Percentiles rank a stretch among this genome's conserved stretches.
Conservation (phyloP, 2,329 filamentous ascomycete species). For the Penicillium sp. region DNA sequence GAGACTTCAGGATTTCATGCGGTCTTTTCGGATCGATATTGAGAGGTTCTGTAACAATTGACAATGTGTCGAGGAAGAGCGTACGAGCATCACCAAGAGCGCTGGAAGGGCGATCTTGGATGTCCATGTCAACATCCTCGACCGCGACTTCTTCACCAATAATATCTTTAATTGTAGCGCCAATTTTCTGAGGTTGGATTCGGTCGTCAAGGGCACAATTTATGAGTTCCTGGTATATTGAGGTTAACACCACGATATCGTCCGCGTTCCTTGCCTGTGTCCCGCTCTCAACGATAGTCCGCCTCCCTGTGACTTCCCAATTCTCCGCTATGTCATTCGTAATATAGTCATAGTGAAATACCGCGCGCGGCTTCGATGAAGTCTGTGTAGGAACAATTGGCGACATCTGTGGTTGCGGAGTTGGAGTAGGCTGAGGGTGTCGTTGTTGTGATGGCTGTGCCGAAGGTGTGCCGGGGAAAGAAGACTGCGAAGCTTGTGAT, state of each 20-base stretch:
- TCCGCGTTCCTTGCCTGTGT: conserved; percentile 68
- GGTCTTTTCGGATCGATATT: conserved; percentile 56
- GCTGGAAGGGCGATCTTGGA: conserved; percentile 48
- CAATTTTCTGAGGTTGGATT: conserved; percentile 71
- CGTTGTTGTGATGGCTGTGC: conserved; percentile 22
- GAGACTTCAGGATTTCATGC: conserved; percentile 62
- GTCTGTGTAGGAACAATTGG: conserved; percentile 23
- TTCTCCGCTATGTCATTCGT: conserved; percentile 69
- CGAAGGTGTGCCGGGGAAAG: conserved; percentile 24
- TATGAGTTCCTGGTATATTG: conserved; percentile 83
- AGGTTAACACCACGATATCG: conserved; percentile 70
- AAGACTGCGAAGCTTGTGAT: conserved; percentile 26
- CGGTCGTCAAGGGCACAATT: conserved; percentile 73
- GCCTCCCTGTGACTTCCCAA: conserved; percentile 72
- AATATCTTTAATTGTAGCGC: conserved; percentile 74
- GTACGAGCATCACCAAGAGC: conserved; percentile 67
- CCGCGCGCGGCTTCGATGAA: conserved; percentile 31
- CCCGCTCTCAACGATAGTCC: conserved; percentile 69
- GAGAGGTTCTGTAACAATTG: conserved; percentile 72
- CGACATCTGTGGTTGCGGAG: conserved; percentile 19
- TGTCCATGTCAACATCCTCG: conserved; percentile 53
- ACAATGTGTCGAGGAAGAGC: conserved; percentile 82
- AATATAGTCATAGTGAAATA: conserved; percentile 75
- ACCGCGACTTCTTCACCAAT: conserved; percentile 60
- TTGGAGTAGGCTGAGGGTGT: conserved; percentile 27